Conservation (phyloP, 257 asterid genomes). For the Solanum virginianum region DNA sequence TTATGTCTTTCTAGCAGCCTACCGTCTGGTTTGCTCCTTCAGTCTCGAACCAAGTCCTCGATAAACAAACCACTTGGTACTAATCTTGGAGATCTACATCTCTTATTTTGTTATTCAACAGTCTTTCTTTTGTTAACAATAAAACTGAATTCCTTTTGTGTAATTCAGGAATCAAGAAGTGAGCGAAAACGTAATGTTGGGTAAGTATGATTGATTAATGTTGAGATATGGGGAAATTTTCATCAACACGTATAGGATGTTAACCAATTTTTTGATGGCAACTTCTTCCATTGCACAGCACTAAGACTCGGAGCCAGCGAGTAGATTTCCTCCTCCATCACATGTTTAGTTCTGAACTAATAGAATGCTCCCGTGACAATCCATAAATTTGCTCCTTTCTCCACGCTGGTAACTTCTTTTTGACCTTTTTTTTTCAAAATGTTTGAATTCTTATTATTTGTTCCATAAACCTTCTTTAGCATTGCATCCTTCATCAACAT, state of each 20-base stretch:
- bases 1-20: not conserved
- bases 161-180: conserved; percentile 36
- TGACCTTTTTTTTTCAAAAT: not conserved
- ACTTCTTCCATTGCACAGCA: conserved; percentile 27
- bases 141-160: not conserved
- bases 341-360: conserved; percentile 74
- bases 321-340: conserved; percentile 90
- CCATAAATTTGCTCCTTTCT: conserved; percentile 10
- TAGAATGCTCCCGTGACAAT: conserved; percentile 17
- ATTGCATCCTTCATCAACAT: not conserved
- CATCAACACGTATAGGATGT: not conserved
- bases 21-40: not conserved
- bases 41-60: not conserved
- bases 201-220: conserved; percentile 20
- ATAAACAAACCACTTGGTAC: not conserved
- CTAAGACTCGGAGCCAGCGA: conserved; percentile 67
- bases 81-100: not conserved
- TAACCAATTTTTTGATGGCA: not conserved
- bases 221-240: not conserved
- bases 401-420: not conserved
- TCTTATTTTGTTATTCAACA: not conserved
- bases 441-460: not conserved
- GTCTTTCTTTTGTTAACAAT: not conserved
- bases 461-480: not conserved
- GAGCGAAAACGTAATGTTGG: conserved; percentile 42